These are phyloP conservation scores for Annona cherimola DNA, from an alignment of 164 flowering plant genomes.

Conservation along the genomic window DNA sequence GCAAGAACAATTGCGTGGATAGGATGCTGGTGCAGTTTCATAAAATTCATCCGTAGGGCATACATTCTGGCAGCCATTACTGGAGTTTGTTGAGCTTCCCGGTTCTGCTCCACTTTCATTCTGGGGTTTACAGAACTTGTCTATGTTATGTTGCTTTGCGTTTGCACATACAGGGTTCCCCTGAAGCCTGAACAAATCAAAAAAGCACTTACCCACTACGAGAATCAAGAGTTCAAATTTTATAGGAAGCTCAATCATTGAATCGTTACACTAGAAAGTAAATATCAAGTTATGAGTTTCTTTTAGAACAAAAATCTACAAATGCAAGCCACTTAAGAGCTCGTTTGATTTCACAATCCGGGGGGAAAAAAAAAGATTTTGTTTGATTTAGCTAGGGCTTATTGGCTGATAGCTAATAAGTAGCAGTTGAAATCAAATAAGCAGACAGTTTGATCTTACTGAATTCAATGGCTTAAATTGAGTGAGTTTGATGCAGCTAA, in stretches of 20 bases:
- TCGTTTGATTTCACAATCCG: no score
- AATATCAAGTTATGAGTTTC: background rate
- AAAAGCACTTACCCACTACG: constrained; percentile 1
- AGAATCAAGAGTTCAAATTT: background rate
- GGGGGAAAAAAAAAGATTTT: no score
- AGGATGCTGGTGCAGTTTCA: constrained; percentile 40
- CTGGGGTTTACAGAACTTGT: constrained; percentile 36
- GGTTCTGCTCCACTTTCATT: constrained; percentile 11
- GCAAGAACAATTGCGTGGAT: constrained; percentile 55
- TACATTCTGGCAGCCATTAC: constrained; percentile 24
- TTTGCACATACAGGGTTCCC: constrained; percentile 62
- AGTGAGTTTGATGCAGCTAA: no score
- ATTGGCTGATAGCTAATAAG: no score
- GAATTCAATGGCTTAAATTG: no score
- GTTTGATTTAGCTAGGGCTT: no score
- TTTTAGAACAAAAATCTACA: background rate
- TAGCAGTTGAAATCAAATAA: no score
- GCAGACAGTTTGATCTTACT: no score
- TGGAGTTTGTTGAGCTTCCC: constrained; percentile 5
- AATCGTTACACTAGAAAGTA: background rate
- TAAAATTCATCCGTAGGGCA: constrained; percentile 45
- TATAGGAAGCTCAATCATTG: background rate
- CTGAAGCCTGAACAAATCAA: constrained; percentile 47
- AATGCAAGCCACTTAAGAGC: background rate
- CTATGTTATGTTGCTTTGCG: constrained; percentile 35